Evolutionary conservation across 2,329 filamentous ascomycete species (phyloP), one percentile per base, ranked within the genome.

Genomic region (Cercospora citrullina): DNA sequence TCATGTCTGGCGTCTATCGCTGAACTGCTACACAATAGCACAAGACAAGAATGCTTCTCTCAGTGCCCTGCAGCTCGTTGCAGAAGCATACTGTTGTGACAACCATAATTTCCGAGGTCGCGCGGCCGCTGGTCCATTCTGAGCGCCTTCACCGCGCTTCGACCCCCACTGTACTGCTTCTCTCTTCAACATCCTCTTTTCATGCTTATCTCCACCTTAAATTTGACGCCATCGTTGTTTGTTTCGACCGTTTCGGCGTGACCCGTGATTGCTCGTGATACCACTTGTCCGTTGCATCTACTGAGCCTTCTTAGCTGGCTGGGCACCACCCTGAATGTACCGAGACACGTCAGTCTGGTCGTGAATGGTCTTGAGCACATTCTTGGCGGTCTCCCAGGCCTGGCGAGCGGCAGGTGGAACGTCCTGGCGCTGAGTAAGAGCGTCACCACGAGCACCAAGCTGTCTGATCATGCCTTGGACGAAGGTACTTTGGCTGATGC

Each of bases 401-500:
- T 94, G 88, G 75, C 92, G 88, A 65, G 90, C 91, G 28, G 84
- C 88, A 1, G 94, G 93, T 30, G 93, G 93, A 16, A 91, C 93
- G 79, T 90, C 92, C 85, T 97, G 94, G 76, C 93, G 91, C 64
- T 93, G 91, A 66, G 95, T 87, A 60, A 93, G 84, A 69, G 91
- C 90, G 80, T 98, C 94, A 69, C 94, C 84, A 73, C 92, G 88
- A 64, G 90, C 89, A 76, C 88, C 88, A 65, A 94, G 81, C 75
- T 90, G 87, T 71, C 85, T 83, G 77, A 97, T 90, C 59, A 92
- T 89, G 75, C 86, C 87, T 84, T 97, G 92, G n/a, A 98, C 92
- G 77, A 98, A 97, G 72, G 84, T 87, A 87, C 93, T 97, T 86
- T 98, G 94, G 67, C 90, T 85, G 83, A 90, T 94, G 77, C 95